Conservation (phyloP, 2,329 filamentous ascomycete species). For the Exserohilum rostratum region DNA sequence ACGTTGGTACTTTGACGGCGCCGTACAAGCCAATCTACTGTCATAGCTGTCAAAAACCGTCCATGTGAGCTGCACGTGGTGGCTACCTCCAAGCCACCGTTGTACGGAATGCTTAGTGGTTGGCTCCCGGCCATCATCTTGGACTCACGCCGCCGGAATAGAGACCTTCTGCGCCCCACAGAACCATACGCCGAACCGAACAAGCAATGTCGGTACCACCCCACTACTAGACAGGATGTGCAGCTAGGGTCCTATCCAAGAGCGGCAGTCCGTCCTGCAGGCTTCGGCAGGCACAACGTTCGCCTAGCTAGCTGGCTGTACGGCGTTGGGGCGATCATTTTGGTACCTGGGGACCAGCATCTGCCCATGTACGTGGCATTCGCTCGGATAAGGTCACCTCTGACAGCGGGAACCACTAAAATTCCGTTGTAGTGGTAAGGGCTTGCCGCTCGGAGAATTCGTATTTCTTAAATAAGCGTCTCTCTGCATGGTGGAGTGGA, state of each 20-base stretch:
- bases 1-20: conserved; percentile 20
- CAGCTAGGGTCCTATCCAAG: conserved; percentile 1
- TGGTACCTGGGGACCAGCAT: neutral
- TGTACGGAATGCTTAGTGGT: conserved; percentile 22
- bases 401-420: conserved; percentile 13
- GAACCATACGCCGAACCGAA: conserved; percentile 37
- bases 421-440: neutral
- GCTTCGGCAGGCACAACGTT: conserved; percentile 1
- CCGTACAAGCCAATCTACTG: conserved; percentile 37
- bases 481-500: neutral
- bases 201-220: conserved; percentile 19
- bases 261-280: conserved; percentile 2
- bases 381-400: conserved; percentile 4
- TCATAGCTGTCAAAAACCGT: conserved; percentile 41
- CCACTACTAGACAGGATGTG: conserved; percentile 11
- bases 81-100: conserved; percentile 25
- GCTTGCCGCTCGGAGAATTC: conserved; percentile 6
- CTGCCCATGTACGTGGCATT: conserved; percentile 5
- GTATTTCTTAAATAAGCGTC: neutral
- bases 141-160: conserved; percentile 4
- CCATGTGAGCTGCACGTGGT: conserved; percentile 40
- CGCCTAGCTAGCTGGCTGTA: conserved; percentile 1
- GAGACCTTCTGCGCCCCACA: conserved; percentile 1
- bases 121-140: conserved; percentile 10
- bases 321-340: conserved; percentile 5